Conservation (phyloP, 1,139 yeast genomes). For the Spencermartinsiella ligniputridi region DNA sequence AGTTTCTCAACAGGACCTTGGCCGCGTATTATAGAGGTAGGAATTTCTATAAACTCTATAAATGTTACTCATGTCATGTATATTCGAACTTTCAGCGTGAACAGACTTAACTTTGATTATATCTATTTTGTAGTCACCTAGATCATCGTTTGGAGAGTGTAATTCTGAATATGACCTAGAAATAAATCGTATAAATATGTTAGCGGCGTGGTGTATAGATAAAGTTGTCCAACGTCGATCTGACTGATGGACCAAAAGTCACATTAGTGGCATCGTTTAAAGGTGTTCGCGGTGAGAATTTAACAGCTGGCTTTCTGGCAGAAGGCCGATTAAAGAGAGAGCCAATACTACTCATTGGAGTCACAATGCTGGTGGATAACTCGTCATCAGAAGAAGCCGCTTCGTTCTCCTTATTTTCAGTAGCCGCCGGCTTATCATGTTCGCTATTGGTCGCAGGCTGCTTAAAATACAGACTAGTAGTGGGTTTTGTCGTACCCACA, state of each 20-base stretch:
- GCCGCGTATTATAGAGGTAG: conserved; percentile 52
- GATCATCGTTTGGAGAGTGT: too few species aligned
- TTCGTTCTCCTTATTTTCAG: background rate
- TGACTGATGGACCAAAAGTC: background rate
- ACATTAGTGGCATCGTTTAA: background rate
- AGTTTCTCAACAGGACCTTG: conserved; percentile 43
- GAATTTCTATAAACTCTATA: conserved; percentile 18
- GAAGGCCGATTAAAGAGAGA: too few species aligned
- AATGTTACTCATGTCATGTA: background rate
- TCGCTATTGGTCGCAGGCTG: background rate
- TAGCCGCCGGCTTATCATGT: too few species aligned
- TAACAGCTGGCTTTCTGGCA: too few species aligned
- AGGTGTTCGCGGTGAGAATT: background rate
- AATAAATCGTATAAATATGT: background rate
- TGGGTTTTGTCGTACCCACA: background rate
- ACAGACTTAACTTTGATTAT: background rate
- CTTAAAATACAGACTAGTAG: background rate
- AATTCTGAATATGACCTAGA: too few species aligned
- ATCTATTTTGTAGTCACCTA: background rate
- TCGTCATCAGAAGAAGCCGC: background rate
- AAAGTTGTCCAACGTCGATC: background rate
- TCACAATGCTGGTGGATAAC: too few species aligned
- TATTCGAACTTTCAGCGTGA: too few species aligned
- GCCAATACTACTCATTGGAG: too few species aligned
- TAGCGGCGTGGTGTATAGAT: background rate